Percentiles rank a stretch among this genome's conserved stretches.
These are phyloP conservation scores for Nissolia schottii DNA, from an alignment of 306 rosid genomes.

Conservation along the genomic window DNA sequence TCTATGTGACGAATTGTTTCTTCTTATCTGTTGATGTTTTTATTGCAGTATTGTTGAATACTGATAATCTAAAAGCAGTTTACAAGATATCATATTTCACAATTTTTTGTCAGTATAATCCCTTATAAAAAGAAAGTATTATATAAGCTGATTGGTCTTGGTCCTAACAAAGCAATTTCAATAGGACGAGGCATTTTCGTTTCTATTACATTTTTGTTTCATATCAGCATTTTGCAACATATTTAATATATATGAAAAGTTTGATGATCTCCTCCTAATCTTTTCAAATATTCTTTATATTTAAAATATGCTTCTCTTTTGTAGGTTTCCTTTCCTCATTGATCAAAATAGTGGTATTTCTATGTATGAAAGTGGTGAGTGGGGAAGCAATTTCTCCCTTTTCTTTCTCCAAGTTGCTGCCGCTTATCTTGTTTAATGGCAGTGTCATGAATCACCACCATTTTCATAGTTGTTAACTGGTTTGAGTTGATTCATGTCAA, in stretches of 20 bases:
- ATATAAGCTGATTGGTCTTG: background rate
- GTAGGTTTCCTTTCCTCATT: slow-evolving; percentile 89
- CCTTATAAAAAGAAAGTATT: background rate
- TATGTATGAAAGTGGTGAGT: slow-evolving; percentile 85
- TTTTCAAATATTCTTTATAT: slow-evolving; percentile 9
- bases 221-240: background rate
- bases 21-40: background rate
- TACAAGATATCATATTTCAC: background rate
- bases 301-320: slow-evolving; percentile 16
- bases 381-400: slow-evolving; percentile 13
- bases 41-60: background rate
- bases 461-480: background rate
- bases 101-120: background rate
- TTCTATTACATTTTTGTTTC: background rate
- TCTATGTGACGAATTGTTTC: slow-evolving; percentile 21
- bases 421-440: slow-evolving; percentile 11
- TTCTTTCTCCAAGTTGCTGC: slow-evolving; percentile 4
- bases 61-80: background rate
- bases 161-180: background rate
- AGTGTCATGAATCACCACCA: background rate
- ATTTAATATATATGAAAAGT: background rate
- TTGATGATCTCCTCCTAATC: background rate
- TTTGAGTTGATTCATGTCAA: background rate
- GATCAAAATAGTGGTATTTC: slow-evolving; percentile 63
- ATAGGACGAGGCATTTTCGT: background rate